A percentile compares a stretch with the other conserved stretches of the same genome.
These are phyloP conservation scores for Fragaria nilgerrensis DNA, from an alignment of 306 rosid species.

Conservation along the genomic window DNA sequence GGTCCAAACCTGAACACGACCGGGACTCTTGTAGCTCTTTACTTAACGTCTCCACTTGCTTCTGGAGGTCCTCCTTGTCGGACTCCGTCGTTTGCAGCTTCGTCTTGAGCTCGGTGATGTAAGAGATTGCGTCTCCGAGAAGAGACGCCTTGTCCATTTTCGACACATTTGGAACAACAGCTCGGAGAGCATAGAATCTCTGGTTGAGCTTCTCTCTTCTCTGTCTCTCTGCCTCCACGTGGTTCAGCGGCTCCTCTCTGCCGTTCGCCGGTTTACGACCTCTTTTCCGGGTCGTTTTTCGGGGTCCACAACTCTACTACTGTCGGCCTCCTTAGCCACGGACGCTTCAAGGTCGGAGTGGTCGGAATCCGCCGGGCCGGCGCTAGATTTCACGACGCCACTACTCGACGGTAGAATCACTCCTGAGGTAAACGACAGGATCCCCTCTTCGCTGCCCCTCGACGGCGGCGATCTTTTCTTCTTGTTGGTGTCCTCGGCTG, in stretches of 20 bases:
- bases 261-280: slow-evolving; percentile 96
- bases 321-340: slow-evolving; percentile 67
- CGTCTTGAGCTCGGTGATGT: slow-evolving; percentile 72
- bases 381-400: slow-evolving; percentile 45
- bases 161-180: slow-evolving; percentile 90
- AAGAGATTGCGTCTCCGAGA: slow-evolving; percentile 79
- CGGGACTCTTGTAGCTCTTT: slow-evolving; percentile 45
- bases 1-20: slow-evolving; percentile 30
- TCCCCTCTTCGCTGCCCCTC: slow-evolving; percentile 77
- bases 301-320: slow-evolving; percentile 67
- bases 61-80: slow-evolving; percentile 62
- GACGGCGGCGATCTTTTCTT: slow-evolving; percentile 73
- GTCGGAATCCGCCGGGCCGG: slow-evolving; percentile 56
- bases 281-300: slow-evolving; percentile 84
- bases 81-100: slow-evolving; percentile 61
- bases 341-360: slow-evolving; percentile 94
- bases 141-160: slow-evolving; percentile 99
- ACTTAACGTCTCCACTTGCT: slow-evolving; percentile 56
- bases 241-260: slow-evolving; percentile 90
- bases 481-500: slow-evolving; percentile 45
- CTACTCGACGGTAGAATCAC: slow-evolving; percentile 51
- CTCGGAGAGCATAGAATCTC: slow-evolving; percentile 88
- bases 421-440: slow-evolving; percentile 92
- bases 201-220: slow-evolving; percentile 93
- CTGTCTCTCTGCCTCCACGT: slow-evolving; percentile 93